These are phyloP conservation scores for Plasmopara halstedii DNA, from an alignment of 352 stramenopile genomes.

Conservation along the genomic window DNA sequence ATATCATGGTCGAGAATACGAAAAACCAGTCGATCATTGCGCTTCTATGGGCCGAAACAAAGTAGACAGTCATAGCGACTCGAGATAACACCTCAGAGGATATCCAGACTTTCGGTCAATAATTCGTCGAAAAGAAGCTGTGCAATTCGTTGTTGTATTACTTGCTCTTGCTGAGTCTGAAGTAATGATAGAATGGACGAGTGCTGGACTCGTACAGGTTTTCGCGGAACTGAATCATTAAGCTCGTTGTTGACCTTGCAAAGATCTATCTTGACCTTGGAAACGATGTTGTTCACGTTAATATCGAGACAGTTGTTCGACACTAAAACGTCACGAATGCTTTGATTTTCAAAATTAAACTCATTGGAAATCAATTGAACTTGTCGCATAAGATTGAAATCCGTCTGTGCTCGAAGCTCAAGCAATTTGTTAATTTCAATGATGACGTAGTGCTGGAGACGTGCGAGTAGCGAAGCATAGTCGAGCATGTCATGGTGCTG, in stretches of 20 bases:
- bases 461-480: conserved; percentile 1
- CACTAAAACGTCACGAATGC: conserved; percentile 10
- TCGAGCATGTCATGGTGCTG: conserved; percentile 1
- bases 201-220: conserved; percentile 9
- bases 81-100: not conserved
- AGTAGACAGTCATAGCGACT: too few species aligned
- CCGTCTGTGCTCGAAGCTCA: conserved; percentile 16
- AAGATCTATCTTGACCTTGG: conserved; percentile 15
- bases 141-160: conserved; percentile 31
- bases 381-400: conserved; percentile 16
- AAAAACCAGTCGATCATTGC: too few species aligned
- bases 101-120: conserved; percentile 12
- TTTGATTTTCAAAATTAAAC: not conserved
- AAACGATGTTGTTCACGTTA: conserved; percentile 14
- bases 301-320: conserved; percentile 24
- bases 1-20: too few species aligned
- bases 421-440: conserved; percentile 20
- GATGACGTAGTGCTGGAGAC: conserved; percentile 9
- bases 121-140: conserved; percentile 28
- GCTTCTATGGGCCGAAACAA: too few species aligned
- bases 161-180: conserved; percentile 17
- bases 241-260: conserved; percentile 7
- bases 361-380: conserved; percentile 18
- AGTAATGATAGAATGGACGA: conserved; percentile 22
- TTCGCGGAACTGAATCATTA: not conserved